phyloP scores from a whole-genome alignment of 2,329 filamentous ascomycete genomes.

The Ustilaginoidea virens region DNA sequence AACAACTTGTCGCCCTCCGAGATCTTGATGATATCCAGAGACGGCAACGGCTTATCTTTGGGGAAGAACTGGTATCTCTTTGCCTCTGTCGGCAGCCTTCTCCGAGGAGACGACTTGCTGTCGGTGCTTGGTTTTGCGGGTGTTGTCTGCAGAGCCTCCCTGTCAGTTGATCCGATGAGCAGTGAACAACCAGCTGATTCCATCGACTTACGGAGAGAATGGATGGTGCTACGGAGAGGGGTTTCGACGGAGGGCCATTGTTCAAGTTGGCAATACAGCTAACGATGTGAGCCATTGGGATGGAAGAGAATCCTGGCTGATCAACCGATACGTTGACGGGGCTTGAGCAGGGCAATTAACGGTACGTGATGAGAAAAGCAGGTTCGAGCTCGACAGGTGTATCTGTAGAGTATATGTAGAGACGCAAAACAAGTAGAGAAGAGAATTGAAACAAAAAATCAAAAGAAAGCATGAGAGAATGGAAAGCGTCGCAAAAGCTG shows the following conservation, averaged over 20 bases:
- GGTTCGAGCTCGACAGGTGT: no score
- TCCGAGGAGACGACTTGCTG: slow-evolving; percentile 39
- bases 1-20: slow-evolving; percentile 35
- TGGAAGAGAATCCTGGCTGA: no score
- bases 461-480: no score
- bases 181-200: no score
- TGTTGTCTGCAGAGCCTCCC: slow-evolving; percentile 4
- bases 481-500: no score
- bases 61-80: slow-evolving; percentile 49
- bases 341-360: no score
- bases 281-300: slow-evolving; percentile 46
- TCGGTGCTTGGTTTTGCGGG: slow-evolving; percentile 13
- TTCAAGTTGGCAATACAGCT: slow-evolving; percentile 38
- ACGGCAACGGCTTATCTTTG: slow-evolving; percentile 30
- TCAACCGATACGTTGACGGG: no score
- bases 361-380: no score
- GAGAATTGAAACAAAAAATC: no score
- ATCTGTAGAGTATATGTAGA: no score
- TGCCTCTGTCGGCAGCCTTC: slow-evolving; percentile 39
- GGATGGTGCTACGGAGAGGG: slow-evolving; percentile 28
- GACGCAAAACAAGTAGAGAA: no score
- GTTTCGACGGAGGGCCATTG: slow-evolving; percentile 34
- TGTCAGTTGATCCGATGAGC: no score
- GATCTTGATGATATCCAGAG: slow-evolving; percentile 25
- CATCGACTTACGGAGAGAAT: slow-evolving; percentile 30